These are phyloP conservation scores for Aspergillus sparsus DNA, from an alignment of 495 filamentous ascomycete genomes.

Conservation along the genomic window DNA sequence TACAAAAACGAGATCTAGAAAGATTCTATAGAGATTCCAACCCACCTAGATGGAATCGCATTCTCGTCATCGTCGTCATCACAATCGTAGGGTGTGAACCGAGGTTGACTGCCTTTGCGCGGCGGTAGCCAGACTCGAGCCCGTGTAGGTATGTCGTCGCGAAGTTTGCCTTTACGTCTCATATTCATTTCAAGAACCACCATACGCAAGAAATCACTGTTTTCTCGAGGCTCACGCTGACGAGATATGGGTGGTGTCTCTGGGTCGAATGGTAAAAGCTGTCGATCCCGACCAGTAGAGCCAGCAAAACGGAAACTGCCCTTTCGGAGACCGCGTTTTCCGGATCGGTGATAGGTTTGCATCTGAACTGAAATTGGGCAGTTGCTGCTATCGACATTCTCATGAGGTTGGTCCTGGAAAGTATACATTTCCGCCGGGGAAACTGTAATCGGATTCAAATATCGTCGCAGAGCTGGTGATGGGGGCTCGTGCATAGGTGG, in stretches of 20 bases:
- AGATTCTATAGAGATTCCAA: conserved; percentile 40
- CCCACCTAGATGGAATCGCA: conserved; percentile 43
- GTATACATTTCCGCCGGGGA: conserved; percentile 67
- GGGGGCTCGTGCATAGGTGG: conserved; percentile 73
- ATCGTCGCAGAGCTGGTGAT: conserved; percentile 83
- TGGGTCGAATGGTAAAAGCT: conserved; percentile 46
- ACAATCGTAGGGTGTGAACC: conserved; percentile 27
- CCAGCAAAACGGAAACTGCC: conserved; percentile 36
- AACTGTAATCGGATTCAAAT: conserved; percentile 80
- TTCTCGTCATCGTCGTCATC: conserved; percentile 40
- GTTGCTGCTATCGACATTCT: conserved; percentile 32
- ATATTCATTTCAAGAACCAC: conserved; percentile 98
- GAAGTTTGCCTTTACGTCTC: conserved; percentile 86
- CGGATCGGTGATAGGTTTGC: conserved; percentile 68
- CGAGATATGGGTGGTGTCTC: conserved; percentile 57
- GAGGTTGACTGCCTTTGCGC: conserved; percentile 52
- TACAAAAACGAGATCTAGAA: conserved; percentile 8
- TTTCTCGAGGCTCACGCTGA: conserved; percentile 89
- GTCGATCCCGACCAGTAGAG: conserved; percentile 32
- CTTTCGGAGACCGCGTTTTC: conserved; percentile 37
- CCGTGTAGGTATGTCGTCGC: conserved; percentile 76
- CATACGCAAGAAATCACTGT: conserved; percentile 89
- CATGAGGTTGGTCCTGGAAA: conserved; percentile 49
- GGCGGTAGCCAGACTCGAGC: conserved; percentile 89
- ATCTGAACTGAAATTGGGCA: conserved; percentile 83